A percentile compares a stretch with the other conserved stretches of the same genome.
These are phyloP conservation scores for Ligustrum vulgare DNA, from an alignment of 257 asterid genomes.

Conservation along the genomic window DNA sequence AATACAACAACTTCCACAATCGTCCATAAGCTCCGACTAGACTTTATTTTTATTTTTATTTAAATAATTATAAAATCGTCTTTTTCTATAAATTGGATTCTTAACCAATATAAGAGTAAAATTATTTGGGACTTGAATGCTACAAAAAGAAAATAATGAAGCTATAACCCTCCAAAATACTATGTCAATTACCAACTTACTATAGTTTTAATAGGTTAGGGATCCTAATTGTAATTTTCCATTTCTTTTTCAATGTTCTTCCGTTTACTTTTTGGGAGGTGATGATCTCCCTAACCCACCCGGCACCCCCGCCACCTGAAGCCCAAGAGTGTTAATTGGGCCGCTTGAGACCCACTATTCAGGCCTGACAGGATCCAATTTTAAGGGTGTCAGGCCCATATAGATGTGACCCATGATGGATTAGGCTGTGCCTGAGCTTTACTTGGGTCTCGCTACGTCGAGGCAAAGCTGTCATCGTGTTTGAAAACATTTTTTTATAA, in stretches of 20 bases:
- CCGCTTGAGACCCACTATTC: not conserved
- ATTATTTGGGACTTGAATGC: not conserved
- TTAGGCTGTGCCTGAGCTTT: too few relatives aligned
- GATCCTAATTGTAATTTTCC: not conserved
- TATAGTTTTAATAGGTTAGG: not conserved
- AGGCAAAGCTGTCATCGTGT: too few relatives aligned
- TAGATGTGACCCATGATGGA: too few relatives aligned
- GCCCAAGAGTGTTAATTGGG: not conserved
- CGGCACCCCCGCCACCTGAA: not conserved
- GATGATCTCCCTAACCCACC: conserved; percentile 17
- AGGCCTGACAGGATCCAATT: not conserved
- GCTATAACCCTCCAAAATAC: not conserved
- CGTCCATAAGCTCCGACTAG: too few relatives aligned
- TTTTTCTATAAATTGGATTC: too few relatives aligned
- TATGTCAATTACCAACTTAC: not conserved
- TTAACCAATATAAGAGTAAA: not conserved
- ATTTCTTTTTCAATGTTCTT: not conserved
- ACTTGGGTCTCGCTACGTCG: too few relatives aligned
- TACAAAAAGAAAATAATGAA: not conserved
- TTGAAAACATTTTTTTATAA: too few relatives aligned
- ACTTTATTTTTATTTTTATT: too few relatives aligned
- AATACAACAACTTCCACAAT: not conserved
- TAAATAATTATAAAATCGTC: too few relatives aligned
- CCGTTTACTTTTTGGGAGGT: conserved; percentile 32
- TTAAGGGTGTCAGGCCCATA: not conserved